phyloP scores from a whole-genome alignment of 176 grass and related monocot genomes.

The Tuctoria greenei region DNA sequence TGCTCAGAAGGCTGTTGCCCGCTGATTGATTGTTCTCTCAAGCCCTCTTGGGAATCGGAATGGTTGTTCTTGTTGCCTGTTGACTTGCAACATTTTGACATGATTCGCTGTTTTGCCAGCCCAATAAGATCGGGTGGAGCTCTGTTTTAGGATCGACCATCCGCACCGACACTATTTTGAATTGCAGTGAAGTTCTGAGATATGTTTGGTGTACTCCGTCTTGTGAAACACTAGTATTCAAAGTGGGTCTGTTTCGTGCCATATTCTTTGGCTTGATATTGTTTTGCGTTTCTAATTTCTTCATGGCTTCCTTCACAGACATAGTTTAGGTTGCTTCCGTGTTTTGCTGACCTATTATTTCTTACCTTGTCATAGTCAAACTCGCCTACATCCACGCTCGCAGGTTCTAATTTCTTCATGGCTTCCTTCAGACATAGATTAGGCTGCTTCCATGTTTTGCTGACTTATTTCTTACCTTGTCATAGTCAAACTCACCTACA shows the following conservation, averaged over 20 bases:
- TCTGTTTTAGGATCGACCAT: slow-evolving; percentile 66
- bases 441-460: not conserved
- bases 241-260: slow-evolving; percentile 1
- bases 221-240: slow-evolving; percentile 12
- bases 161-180: slow-evolving; percentile 28
- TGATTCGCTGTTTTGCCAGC: slow-evolving; percentile 43
- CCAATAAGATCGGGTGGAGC: slow-evolving; percentile 83
- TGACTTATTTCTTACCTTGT: no score
- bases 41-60: not conserved
- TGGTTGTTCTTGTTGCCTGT: slow-evolving; percentile 39
- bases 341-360: not conserved
- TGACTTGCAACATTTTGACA: slow-evolving; percentile 43
- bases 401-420: no score
- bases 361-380: not conserved
- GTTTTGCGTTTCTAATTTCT: not conserved
- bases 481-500: no score
- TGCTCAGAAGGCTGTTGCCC: slow-evolving; percentile 50
- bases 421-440: not conserved
- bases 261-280: not conserved
- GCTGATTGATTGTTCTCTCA: slow-evolving; percentile 40
- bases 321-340: not conserved
- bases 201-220: not conserved
- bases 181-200: slow-evolving; percentile 19
- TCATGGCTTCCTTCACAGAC: not conserved
- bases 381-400: no score